Evolutionary conservation across 2,329 filamentous ascomycete species (phyloP).

Genomic region (Epichloe sp.): DNA sequence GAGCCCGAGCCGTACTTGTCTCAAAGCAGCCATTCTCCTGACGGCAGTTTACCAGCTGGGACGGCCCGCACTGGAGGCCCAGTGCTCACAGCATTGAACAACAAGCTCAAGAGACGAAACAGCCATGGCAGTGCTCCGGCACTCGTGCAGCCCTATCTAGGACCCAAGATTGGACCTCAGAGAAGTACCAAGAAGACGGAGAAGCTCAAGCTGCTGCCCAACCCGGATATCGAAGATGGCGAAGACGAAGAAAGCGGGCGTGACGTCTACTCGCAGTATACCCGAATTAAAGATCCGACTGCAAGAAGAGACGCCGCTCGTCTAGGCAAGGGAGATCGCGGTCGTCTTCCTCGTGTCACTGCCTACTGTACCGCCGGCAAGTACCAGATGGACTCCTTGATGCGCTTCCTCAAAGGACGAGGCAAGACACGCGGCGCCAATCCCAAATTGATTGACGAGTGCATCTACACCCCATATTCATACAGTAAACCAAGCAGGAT

Average conservation of each 20-base stretch:
- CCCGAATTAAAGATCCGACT: slow-evolving; percentile 90
- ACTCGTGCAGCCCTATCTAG: slow-evolving; percentile 21
- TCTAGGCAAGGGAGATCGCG: slow-evolving; percentile 84
- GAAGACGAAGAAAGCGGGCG: slow-evolving; percentile 80
- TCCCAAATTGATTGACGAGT: slow-evolving; percentile 93
- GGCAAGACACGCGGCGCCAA: slow-evolving; percentile 64
- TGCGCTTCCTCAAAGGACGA: slow-evolving; percentile 81
- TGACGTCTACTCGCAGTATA: slow-evolving; percentile 97
- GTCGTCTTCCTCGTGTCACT: slow-evolving; percentile 77
- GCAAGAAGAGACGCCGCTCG: slow-evolving; percentile 84
- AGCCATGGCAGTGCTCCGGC: slow-evolving; percentile 50
- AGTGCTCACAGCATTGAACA: slow-evolving; percentile 71
- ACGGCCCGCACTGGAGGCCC: slow-evolving; percentile 30
- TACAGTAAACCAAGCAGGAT: slow-evolving; percentile 41
- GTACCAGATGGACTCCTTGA: slow-evolving; percentile 79
- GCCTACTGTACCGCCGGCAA: slow-evolving; percentile 92
- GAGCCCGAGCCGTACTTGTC: slow-evolving; percentile 30
- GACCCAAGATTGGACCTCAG: slow-evolving; percentile 78
- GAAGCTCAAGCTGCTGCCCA: slow-evolving; percentile 93
- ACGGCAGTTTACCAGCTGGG: slow-evolving; percentile 15
- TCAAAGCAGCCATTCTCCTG: slow-evolving; percentile 11
- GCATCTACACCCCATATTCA: slow-evolving; percentile 88
- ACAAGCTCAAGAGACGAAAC: slow-evolving; percentile 73
- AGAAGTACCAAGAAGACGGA: slow-evolving; percentile 90
- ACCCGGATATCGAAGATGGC: slow-evolving; percentile 68